Conservation (phyloP, 2,329 filamentous ascomycete genomes). For the Ophioceras dolichostomum region DNA sequence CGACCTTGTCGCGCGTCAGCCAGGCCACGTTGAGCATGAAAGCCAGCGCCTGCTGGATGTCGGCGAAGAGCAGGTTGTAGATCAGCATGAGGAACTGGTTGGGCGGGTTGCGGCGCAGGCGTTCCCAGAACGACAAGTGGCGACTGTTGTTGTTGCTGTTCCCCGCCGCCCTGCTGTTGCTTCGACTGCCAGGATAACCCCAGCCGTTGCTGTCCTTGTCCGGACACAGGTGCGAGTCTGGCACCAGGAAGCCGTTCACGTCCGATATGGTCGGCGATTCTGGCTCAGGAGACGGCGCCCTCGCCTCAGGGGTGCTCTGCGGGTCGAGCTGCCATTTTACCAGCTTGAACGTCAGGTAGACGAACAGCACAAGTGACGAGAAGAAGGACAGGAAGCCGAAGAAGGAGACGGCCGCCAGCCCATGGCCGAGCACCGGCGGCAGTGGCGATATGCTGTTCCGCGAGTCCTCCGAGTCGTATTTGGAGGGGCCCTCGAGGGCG, state of each 20-base stretch:
- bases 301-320: constrained; percentile 5
- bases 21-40: constrained; percentile 53
- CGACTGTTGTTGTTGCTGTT: background rate
- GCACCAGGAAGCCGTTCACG: constrained; percentile 17
- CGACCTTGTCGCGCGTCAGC: constrained; percentile 38
- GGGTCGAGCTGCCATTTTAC: constrained; percentile 18
- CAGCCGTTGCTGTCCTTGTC: constrained; percentile 6
- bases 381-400: constrained; percentile 24
- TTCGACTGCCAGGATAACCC: no score
- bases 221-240: constrained; percentile 11
- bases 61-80: constrained; percentile 56
- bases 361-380: constrained; percentile 17
- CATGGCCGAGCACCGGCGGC: constrained; percentile 18
- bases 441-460: constrained; percentile 20
- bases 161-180: no score
- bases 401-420: constrained; percentile 22
- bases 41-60: constrained; percentile 52
- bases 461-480: constrained; percentile 15
- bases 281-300: constrained; percentile 7
- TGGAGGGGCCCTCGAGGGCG: constrained; percentile 2
- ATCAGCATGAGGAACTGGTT: constrained; percentile 61
- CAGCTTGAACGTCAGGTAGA: constrained; percentile 22
- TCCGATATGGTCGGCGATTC: constrained; percentile 24
- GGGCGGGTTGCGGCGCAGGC: constrained; percentile 22
- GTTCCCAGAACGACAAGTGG: constrained; percentile 8